Base-by-base conservation (phyloP, 2,329 filamentous ascomycete species). In the Fusarium lyarnte region DNA sequence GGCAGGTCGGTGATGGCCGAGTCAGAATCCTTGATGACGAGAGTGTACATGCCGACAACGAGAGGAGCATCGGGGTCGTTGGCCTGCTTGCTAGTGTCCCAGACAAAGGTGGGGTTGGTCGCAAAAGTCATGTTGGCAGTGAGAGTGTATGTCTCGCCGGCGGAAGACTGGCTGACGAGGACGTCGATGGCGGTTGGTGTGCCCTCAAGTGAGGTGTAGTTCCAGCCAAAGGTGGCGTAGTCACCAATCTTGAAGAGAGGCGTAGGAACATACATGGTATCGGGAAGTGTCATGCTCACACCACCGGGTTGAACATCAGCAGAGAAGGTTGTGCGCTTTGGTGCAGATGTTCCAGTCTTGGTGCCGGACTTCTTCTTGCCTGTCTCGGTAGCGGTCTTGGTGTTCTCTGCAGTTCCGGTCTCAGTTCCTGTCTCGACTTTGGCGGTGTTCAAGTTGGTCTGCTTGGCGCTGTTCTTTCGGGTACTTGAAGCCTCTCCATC, bases 111-210 rank as follows among this genome's bases (percentile, higher is more conserved):
- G 43, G 82, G 87, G 9, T 82, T 83, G 23, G 85, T 85, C 66
- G 83, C 79, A 63, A 87, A 90, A 1, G 87, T 88, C 87, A 90
- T 90, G 82, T 92, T 92, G 77, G 85, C 82, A 6, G 89, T 89
- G 47, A 92, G 82, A 21, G 89, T 91, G 83, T 87, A 91, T 5
- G 88, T 86, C 67, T 85, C 83, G 25, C 83, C 80, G 47, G 84
- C 87, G 12, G 79, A 79, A 43, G 86, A 86, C 82, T 87, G 90
- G 72, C 87, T 88, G 38, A 89, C 83, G 63, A 90, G 79, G 19
- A 92, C 83, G 71, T 92, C 88, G 63, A 92, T 77, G 43, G 88
- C 89, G 6, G 87, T 89, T 4, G 90, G 90, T 3, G 84, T 87
- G 31, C 82, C 88, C 61, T 85, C 83, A 35, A 92, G 79, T 47